Conservation (phyloP, 495 filamentous ascomycete genomes). For the Xylaria castorea region DNA sequence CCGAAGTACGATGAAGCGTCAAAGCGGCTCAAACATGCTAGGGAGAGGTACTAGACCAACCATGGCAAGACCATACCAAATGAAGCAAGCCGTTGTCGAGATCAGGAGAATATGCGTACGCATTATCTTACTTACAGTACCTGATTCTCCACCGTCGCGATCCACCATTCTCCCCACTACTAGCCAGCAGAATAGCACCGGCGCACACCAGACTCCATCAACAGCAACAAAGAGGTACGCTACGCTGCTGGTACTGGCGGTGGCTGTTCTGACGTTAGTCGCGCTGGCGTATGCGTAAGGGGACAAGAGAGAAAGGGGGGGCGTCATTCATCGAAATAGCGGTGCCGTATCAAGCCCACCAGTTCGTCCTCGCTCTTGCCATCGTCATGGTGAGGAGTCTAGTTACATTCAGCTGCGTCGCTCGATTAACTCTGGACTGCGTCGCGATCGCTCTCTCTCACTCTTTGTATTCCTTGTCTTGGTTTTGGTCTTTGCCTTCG, state of each 20-base stretch:
- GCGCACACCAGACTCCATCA: conserved; percentile 9
- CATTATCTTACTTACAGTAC: background rate
- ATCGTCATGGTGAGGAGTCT: background rate
- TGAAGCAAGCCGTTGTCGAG: conserved; percentile 1
- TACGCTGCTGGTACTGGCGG: conserved; percentile 11
- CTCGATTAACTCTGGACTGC: background rate
- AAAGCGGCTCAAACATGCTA: conserved; percentile 4
- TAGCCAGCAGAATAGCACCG: background rate
- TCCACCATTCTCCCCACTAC: conserved; percentile 11
- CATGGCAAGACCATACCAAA: background rate
- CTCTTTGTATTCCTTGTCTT: background rate
- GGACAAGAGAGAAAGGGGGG: background rate
- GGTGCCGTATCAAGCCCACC: conserved; percentile 9
- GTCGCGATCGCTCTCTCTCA: conserved; percentile 9
- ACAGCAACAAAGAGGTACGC: background rate
- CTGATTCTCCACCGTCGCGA: conserved; percentile 9
- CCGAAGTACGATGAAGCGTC: background rate
- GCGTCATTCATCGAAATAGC: conserved; percentile 18
- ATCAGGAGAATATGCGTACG: background rate
- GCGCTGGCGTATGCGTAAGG: background rate
- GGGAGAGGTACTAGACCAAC: background rate
- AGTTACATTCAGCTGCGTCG: conserved; percentile 1
- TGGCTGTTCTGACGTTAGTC: conserved; percentile 12
- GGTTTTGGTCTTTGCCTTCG: conserved; percentile 5
- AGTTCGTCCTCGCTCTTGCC: background rate